Conservation (phyloP, 75 land plant genomes). For the Azolla pinnata region DNA sequence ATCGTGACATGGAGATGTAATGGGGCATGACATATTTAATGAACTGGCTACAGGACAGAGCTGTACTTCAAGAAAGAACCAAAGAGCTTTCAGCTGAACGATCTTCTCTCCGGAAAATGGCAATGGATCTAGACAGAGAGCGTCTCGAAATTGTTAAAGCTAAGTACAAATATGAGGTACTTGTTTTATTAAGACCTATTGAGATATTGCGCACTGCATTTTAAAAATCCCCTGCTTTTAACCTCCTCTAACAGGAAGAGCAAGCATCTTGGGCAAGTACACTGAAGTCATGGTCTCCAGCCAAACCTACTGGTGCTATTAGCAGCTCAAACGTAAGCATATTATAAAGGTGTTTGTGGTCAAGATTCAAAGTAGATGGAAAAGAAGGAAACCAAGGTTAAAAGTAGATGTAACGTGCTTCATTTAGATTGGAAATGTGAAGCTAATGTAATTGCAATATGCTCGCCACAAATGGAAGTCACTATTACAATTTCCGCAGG, state of each 20-base stretch:
- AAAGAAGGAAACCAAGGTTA: too few species aligned
- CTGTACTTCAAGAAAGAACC: conserved; percentile 6
- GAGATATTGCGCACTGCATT: neutral
- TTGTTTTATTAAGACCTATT: neutral
- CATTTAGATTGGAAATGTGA: too few species aligned
- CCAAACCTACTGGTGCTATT: neutral
- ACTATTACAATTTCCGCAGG: too few species aligned
- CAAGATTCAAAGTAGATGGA: too few species aligned
- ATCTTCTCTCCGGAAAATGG: conserved; percentile 6
- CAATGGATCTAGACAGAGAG: conserved; percentile 14
- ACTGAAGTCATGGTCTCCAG: conserved; percentile 14
- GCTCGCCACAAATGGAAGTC: too few species aligned
- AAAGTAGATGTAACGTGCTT: too few species aligned
- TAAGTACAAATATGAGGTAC: conserved; percentile 4
- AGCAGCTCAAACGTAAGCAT: neutral
- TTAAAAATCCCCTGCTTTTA: neutral
- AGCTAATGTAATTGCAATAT: too few species aligned
- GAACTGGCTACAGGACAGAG: conserved; percentile 13
- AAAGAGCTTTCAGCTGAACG: conserved; percentile 16
- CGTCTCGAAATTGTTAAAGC: conserved; percentile 7
- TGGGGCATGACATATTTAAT: too few species aligned
- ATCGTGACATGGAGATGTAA: too few species aligned
- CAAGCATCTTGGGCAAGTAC: conserved; percentile 15
- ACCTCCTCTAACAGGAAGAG: conserved; percentile 6
- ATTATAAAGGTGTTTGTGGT: too few species aligned